phyloP scores from a whole-genome alignment of 805 yeast species.

The Nakazawaea wickerhamii region DNA sequence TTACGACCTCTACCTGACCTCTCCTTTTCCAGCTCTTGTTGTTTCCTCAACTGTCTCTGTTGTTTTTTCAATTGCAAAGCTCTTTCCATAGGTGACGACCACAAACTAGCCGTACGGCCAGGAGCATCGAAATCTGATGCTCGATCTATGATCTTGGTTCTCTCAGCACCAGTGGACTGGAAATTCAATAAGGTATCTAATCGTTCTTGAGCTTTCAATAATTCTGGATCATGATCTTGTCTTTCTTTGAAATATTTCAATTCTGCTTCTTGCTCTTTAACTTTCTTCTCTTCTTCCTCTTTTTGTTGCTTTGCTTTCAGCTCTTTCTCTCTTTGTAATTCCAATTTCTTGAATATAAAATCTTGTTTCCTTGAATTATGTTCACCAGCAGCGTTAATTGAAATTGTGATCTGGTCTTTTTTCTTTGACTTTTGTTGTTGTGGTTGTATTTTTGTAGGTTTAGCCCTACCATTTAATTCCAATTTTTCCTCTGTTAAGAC shows the following conservation, averaged over 20 bases:
- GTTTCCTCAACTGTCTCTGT: constrained; percentile 64
- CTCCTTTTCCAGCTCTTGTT: constrained; percentile 52
- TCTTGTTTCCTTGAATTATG: constrained; percentile 69
- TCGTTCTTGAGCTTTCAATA: constrained; percentile 64
- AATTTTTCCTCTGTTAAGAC: constrained; percentile 50
- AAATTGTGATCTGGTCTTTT: constrained; percentile 46
- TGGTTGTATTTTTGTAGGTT: constrained; percentile 16
- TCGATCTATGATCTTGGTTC: constrained; percentile 89
- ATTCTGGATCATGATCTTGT: constrained; percentile 47
- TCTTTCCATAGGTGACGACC: constrained; percentile 86
- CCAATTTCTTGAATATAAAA: constrained; percentile 43
- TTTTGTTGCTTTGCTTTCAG: constrained; percentile 14
- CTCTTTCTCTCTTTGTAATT: constrained; percentile 26
- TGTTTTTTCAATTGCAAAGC: constrained; percentile 84
- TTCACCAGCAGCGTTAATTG: constrained; percentile 54
- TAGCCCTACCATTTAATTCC: constrained; percentile 29
- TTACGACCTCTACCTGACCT: constrained; percentile 70
- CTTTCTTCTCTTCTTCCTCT: constrained; percentile 32
- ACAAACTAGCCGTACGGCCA: constrained; percentile 52
- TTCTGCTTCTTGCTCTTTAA: constrained; percentile 37
- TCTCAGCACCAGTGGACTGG: constrained; percentile 81
- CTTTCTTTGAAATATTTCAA: constrained; percentile 37
- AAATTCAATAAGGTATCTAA: constrained; percentile 69
- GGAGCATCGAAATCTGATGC: constrained; percentile 80
- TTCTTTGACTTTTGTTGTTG: constrained; percentile 25